Evolutionary conservation across 352 stramenopile genomes (phyloP), one percentile per base, ranked within the genome.

Genomic region (Thalassiosira exigua): DNA sequence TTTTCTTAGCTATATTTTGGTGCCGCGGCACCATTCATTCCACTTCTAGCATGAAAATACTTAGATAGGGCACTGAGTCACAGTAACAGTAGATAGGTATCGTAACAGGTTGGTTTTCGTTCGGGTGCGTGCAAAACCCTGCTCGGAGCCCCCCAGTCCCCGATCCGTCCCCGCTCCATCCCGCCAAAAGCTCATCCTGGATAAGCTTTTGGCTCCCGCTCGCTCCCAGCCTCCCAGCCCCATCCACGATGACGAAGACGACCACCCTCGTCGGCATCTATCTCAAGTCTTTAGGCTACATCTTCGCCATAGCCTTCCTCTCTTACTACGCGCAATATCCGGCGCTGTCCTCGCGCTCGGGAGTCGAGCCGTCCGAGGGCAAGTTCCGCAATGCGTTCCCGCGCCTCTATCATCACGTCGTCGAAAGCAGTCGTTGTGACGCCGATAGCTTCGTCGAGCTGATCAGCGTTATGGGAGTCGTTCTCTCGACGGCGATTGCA

Each of bases 251-350:
- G 42, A 19, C 44, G 48, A 41, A 7, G 30, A 32, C 32, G 9
- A 17, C 54, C n/a, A 53, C 44, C n/a, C 59, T 79, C 36, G 51
- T 61, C 14, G 22, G 65, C 2, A 33, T 53, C 33, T 84, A 80
- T 46, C 52, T 81, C 9, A 59, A 41, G 22, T 68, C 24, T 12
- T 12, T 85, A 22, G 64, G 70, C 27, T 29, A 21, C 33, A 81
- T 85, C 32, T 87, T 72, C 50, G 36, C 74, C 5, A 78, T 85
- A 30, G 93, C 95, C 9, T 96, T 96, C 57, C 83, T 88, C 14
- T 97, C 93, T 1, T 95, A 96, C 61, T 93, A 89, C 46, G 48
- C 79, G 4, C 93, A 97, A 84, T 93, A 93, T 50, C 90, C 82
- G n/a, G 92, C 93, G 26, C 89, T 97, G 21, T 92, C 93, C 54